Conservation (phyloP, 495 filamentous ascomycete species). For the Geopyxis carbonaria region DNA sequence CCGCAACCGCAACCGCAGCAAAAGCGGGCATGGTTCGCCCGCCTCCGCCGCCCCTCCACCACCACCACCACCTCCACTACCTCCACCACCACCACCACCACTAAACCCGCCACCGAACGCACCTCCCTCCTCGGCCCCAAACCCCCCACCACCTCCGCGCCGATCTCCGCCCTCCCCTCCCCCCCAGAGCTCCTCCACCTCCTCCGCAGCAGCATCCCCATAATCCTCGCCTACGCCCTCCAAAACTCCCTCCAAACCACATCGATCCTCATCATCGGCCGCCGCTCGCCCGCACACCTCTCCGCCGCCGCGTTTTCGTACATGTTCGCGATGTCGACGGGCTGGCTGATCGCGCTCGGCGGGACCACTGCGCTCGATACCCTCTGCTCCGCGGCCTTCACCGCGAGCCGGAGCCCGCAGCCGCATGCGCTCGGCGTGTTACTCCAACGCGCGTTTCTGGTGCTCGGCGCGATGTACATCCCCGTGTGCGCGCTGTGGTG, state of each 20-base stretch:
- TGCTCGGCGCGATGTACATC: conserved; percentile 57
- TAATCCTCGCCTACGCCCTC: conserved; percentile 75
- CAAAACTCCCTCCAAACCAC: conserved; percentile 80
- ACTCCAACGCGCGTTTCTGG: conserved; percentile 61
- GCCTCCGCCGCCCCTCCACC: too few relatives aligned
- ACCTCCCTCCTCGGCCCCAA: too few relatives aligned
- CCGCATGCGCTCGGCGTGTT: conserved; percentile 62
- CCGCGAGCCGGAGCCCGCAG: conserved; percentile 55
- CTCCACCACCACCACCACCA: too few relatives aligned
- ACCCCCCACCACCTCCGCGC: too few relatives aligned
- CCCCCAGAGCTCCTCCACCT: conserved; percentile 58
- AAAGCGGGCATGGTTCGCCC: too few relatives aligned
- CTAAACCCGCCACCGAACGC: too few relatives aligned
- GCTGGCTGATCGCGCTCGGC: conserved; percentile 81
- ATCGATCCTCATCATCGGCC: conserved; percentile 70
- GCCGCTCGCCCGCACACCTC: conserved; percentile 62
- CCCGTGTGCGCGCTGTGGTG: conserved; percentile 62
- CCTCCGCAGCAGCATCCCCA: conserved; percentile 52
- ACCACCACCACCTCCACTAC: too few relatives aligned
- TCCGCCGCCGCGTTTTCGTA: conserved; percentile 76
- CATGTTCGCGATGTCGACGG: conserved; percentile 88
- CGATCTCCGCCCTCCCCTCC: too few relatives aligned
- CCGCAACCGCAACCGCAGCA: too few relatives aligned
- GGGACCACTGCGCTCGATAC: conserved; percentile 86
- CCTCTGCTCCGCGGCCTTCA: conserved; percentile 70